Base-by-base conservation (phyloP, 2,329 filamentous ascomycete genomes). In the Fusarium sp. region DNA sequence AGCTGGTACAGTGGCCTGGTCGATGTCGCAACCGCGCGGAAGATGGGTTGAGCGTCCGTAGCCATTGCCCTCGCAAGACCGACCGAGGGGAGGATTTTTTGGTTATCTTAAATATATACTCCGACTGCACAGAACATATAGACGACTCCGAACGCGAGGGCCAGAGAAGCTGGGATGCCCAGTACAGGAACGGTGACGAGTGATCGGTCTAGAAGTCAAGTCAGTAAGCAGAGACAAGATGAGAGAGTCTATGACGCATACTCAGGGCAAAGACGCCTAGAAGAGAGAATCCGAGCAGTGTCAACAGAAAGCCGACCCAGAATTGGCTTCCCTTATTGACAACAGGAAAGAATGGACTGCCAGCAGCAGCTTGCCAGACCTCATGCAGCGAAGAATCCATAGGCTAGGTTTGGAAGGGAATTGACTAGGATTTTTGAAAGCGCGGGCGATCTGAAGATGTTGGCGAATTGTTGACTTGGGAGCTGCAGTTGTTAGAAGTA, bases 41-140 rank as follows among this genome's bases (percentile, higher is more conserved):
- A 92, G 15, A 94, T 81, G 26, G 86, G 86, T 34, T 79, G 78
- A 10, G 74, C 60, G 32, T 79, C 77, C 36, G 75, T 46, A 15
- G 75, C 76, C 80, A 80, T 69, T 77, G 66, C 79, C 79, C 77
- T 79, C 65, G 10, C 26, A 67, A 70, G 68, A 71, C 63, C 70
- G 70, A 69, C 67, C 69, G 70, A 69, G 70, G 61, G 32, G 57
- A 77, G 77, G 62, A 68, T 61, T 74, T 74, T 73, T 72, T 50
- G 74, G 82, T 81, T 83, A 82, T 88, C 78, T 84, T 88, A 99
- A 79, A 99, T 93, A 89, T 99, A 98, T 77, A 99, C 96, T 78
- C 96, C 96, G 78, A 96, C 96, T 62, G 94, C 96, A 82, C 96
- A 99, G 82, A 99, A 98, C 91, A 97, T 97, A 82, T 96, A 97